A percentile compares a stretch with the other conserved stretches of the same genome.
phyloP scores from a whole-genome alignment of 2,329 filamentous ascomycete species.

The Phoma sp. region DNA sequence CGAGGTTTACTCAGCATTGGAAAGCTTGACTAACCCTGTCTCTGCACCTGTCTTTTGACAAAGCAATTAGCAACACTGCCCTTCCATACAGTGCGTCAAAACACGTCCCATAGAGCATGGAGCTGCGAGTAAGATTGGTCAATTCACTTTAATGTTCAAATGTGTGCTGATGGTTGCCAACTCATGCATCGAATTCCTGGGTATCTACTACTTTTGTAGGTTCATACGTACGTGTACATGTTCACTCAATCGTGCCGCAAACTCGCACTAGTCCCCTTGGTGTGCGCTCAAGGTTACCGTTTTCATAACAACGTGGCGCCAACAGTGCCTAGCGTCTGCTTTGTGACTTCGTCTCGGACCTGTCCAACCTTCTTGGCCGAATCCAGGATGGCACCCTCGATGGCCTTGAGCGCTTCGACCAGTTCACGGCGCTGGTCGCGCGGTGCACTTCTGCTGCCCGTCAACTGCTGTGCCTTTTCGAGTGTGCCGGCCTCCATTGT shows the following conservation, averaged over 20 bases:
- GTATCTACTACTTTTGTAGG: constrained; percentile 21
- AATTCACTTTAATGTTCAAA: no score
- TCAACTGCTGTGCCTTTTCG: constrained; percentile 52
- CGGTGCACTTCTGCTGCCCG: constrained; percentile 41
- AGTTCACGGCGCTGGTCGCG: constrained; percentile 53
- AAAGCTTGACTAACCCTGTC: constrained; percentile 33
- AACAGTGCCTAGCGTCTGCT: constrained; percentile 49
- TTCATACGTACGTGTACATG: neutral
- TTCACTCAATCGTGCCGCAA: neutral
- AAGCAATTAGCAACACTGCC: constrained; percentile 3
- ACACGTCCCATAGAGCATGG: neutral
- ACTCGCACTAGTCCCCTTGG: neutral
- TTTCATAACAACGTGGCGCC: constrained; percentile 38
- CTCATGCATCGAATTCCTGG: constrained; percentile 6
- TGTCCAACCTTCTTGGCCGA: constrained; percentile 56
- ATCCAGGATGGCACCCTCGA: constrained; percentile 57
- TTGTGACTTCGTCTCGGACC: constrained; percentile 56
- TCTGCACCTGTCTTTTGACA: neutral
- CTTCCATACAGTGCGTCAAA: neutral
- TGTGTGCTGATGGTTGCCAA: neutral
- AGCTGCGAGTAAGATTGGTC: no score
- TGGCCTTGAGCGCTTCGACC: constrained; percentile 54
- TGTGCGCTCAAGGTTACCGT: no score
- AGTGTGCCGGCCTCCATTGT: constrained; percentile 55
- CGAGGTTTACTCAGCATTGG: constrained; percentile 39